Conservation (phyloP, 345 rosid genomes). For the Populus ilicifolia region DNA sequence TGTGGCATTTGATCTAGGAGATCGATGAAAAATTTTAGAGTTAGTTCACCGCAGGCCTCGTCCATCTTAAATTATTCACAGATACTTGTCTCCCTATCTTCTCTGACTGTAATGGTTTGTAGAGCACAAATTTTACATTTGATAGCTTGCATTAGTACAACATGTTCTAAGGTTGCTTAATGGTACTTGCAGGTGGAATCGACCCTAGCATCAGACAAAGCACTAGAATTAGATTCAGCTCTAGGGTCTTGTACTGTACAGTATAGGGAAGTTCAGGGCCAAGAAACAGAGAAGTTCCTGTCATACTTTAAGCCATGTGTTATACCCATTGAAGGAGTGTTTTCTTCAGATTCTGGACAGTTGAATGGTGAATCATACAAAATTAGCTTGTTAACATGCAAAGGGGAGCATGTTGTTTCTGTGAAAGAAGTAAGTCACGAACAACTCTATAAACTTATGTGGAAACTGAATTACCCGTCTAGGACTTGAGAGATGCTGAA, state of each 20-base stretch:
- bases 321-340: constrained; percentile 69
- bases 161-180: constrained; percentile 9
- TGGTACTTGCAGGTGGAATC: constrained; percentile 57
- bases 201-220: constrained; percentile 61
- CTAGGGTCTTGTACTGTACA: constrained; percentile 80
- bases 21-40: background rate
- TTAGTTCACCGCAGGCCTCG: background rate
- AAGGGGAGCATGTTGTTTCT: constrained; percentile 74
- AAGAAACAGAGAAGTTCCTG: constrained; percentile 69
- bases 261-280: constrained; percentile 84
- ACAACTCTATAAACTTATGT: constrained; percentile 12
- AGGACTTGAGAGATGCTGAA: background rate
- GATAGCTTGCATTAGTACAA: constrained; percentile 4
- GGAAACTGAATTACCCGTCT: background rate
- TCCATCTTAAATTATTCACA: background rate
- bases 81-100: background rate
- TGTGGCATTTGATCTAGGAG: background rate
- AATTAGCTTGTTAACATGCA: constrained; percentile 55
- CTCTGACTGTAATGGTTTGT: background rate
- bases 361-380: constrained; percentile 37
- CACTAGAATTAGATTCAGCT: constrained; percentile 71
- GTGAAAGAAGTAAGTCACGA: constrained; percentile 67
- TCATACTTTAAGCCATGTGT: constrained; percentile 87
- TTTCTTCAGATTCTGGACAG: constrained; percentile 34
- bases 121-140: background rate